phyloP scores from a whole-genome alignment of 2,329 filamentous ascomycete genomes.

The Lasiodiplodia citricola region DNA sequence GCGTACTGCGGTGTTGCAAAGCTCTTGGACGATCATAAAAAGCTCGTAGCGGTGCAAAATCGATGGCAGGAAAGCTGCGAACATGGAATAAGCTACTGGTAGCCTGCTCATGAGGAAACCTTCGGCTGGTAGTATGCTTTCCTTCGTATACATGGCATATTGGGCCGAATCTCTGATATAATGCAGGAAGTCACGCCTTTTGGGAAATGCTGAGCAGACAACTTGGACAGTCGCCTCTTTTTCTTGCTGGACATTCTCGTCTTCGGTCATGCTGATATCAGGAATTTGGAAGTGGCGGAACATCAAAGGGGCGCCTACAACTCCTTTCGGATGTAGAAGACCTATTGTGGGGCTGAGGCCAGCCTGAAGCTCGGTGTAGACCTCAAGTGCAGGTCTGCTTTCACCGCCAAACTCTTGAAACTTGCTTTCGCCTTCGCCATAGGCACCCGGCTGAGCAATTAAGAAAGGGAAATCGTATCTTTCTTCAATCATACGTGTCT shows the following conservation, averaged over 20 bases:
- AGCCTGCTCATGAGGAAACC: slow-evolving; percentile 56
- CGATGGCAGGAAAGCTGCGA: slow-evolving; percentile 71
- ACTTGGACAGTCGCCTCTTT: neutral
- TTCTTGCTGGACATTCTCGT: slow-evolving; percentile 30
- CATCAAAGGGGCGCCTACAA: neutral
- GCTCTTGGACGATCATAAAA: slow-evolving; percentile 64
- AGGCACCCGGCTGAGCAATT: slow-evolving; percentile 31
- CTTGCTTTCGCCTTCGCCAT: neutral
- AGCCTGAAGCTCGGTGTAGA: slow-evolving; percentile 28
- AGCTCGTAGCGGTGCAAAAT: slow-evolving; percentile 74
- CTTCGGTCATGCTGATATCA: slow-evolving; percentile 5
- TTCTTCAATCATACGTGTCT: slow-evolving; percentile 32
- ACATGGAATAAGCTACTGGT: slow-evolving; percentile 52
- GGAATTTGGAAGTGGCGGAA: neutral
- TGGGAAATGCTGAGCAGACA: slow-evolving; percentile 50
- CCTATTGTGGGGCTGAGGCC: slow-evolving; percentile 22
- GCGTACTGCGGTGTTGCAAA: slow-evolving; percentile 62
- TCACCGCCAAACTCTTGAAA: neutral
- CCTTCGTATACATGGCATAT: slow-evolving; percentile 44
- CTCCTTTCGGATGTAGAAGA: neutral
- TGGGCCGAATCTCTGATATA: slow-evolving; percentile 30
- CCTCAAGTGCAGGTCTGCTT: slow-evolving; percentile 26
- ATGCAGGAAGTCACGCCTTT: slow-evolving; percentile 66
- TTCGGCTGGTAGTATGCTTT: slow-evolving; percentile 55
- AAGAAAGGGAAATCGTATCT: slow-evolving; percentile 40